phyloP scores from a whole-genome alignment of 75 land plant species.

The Adiantum capillusveneris region DNA sequence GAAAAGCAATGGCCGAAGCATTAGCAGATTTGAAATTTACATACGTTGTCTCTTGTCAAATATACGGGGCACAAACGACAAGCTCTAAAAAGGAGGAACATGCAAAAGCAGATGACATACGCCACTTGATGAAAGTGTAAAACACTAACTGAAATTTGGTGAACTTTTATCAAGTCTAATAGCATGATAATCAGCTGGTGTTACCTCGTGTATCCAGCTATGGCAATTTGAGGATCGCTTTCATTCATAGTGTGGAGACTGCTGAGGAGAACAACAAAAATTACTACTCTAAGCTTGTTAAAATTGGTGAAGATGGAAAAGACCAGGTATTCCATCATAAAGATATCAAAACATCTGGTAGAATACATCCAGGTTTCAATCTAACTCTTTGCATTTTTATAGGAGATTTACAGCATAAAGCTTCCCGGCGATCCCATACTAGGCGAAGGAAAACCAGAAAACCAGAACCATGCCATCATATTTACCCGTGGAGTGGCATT shows the following conservation, averaged over 20 bases:
- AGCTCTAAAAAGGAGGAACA: conserved; percentile 36
- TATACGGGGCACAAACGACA: conserved; percentile 87
- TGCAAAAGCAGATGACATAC: conserved; percentile 19
- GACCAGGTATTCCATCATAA: conserved; percentile 49
- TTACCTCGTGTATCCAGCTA: conserved; percentile 34
- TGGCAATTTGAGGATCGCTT: conserved; percentile 89
- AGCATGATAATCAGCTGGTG: background rate
- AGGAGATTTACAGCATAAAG: conserved; percentile 85
- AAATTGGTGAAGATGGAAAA: conserved; percentile 76
- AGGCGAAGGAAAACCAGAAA: conserved; percentile 98
- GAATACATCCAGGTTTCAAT: no score
- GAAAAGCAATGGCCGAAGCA: no score
- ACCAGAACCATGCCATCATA: conserved; percentile 91
- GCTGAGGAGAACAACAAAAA: conserved; percentile 36
- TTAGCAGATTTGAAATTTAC: conserved; percentile 80
- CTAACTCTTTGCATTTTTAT: background rate
- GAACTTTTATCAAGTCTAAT: background rate
- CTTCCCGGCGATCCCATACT: conserved; percentile 84
- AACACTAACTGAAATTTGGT: background rate
- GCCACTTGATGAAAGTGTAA: conserved; percentile 20
- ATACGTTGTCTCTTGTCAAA: conserved; percentile 94
- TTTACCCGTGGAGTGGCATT: conserved; percentile 96
- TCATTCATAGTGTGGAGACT: conserved; percentile 54
- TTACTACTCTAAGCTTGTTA: conserved; percentile 84
- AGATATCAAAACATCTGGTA: no score